Evolutionary conservation across 805 yeast genomes (phyloP), one percentile per base, ranked within the genome.

Genomic region (Candida maris): DNA sequence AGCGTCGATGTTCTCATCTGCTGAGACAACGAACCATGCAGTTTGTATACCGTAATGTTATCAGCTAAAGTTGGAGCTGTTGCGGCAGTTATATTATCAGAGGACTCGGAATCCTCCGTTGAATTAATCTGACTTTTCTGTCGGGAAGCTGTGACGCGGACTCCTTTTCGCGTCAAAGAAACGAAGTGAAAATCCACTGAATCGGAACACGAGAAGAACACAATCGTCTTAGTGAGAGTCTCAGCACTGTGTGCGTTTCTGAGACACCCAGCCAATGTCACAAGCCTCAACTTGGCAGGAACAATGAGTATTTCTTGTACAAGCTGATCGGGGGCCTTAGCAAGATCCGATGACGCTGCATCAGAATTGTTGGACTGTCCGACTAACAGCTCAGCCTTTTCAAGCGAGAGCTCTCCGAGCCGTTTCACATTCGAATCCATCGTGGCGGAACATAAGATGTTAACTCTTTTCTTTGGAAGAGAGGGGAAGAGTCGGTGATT

Each of bases 141-240:
- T 62, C 33, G 54, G 5, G 38, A 30, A 8, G 40, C 34, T 19
- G 26, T 19, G 2, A 38, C 56, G 19, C 39, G 57, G 32, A 62
- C 60, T 3, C 86, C 85, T 30, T 69, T 73, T 38, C 81, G 69
- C 2, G 85, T 72, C 48, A 94, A 78, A 0, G 79, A 82, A 30
- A 77, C 73, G 59, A 79, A 87, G 62, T 93, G 96, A 66, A 85
- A 93, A 49, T 93, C 89, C 16, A 94, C 97, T n/a, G 96, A 84
- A 56, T 91, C 97, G 0, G 97, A 79, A 64, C 98, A 91, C 10
- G 96, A 84, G 46, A 89, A 73, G 59, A 93, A 93, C 0, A 93
- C 87, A 57, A 93, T 81, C 1, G 87, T 78, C 44, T 85, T 73
- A 2, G 75, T 48, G 4, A 44, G 49, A 4, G 45, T 41, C 1